Evolutionary conservation across 192 early-diverging fungal genomes (phyloP).

Genomic region (Mortierella claussenii): DNA sequence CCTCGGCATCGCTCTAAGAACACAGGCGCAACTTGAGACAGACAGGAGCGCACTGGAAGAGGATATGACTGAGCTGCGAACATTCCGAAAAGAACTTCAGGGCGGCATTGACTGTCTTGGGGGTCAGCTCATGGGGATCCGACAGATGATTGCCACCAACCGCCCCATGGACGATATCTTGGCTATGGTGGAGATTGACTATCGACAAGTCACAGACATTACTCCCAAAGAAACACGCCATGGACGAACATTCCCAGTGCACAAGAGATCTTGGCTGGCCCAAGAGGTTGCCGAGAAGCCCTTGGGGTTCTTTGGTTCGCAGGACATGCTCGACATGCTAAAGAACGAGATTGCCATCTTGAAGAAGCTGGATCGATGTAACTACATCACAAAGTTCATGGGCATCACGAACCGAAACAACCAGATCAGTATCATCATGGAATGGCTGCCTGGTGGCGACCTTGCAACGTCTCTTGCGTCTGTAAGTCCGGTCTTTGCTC

Average conservation of each 20-base stretch:
- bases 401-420: conserved; percentile 49
- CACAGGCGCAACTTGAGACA: conserved; percentile 46
- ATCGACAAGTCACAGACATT: conserved; percentile 26
- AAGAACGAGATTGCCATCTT: conserved; percentile 49
- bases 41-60: conserved; percentile 49
- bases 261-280: conserved; percentile 42
- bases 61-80: conserved; percentile 40
- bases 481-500: conserved; percentile 12
- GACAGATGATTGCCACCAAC: conserved; percentile 51
- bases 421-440: conserved; percentile 51
- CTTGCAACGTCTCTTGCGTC: conserved; percentile 27
- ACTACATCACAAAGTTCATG: conserved; percentile 50
- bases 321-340: conserved; percentile 52
- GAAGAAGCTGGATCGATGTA: conserved; percentile 49
- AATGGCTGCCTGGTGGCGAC: conserved; percentile 49
- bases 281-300: conserved; percentile 53
- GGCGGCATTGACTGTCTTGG: conserved; percentile 43
- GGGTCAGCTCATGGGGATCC: conserved; percentile 48
- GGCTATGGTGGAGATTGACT: conserved; percentile 44
- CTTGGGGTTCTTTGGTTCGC: conserved; percentile 43
- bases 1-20: conserved; percentile 43
- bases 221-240: conserved; percentile 35
- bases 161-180: conserved; percentile 48
- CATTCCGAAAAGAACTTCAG: conserved; percentile 43
- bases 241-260: conserved; percentile 48